Evolutionary conservation across 2,329 filamentous ascomycete species (phyloP).

Genomic region (Aspergillus ochraceus): DNA sequence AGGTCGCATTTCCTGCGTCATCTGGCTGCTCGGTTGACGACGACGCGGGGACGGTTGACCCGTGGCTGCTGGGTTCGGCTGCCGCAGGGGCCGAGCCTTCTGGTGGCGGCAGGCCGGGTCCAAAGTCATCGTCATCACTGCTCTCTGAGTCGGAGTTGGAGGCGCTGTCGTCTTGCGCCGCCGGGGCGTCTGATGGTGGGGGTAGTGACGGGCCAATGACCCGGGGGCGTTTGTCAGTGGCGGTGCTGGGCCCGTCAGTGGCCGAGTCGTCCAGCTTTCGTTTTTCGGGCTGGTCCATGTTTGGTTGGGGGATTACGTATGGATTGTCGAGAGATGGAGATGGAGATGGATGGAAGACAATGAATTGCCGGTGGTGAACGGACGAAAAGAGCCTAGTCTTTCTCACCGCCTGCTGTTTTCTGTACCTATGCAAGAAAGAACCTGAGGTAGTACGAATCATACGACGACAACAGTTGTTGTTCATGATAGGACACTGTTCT

Average conservation of each 20-base stretch:
- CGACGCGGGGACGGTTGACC: constrained; percentile 12
- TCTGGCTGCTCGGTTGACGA: constrained; percentile 20
- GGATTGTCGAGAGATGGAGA: too few relatives aligned
- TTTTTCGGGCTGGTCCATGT: constrained; percentile 4
- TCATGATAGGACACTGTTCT: too few relatives aligned
- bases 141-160: constrained; percentile 25
- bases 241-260: not conserved
- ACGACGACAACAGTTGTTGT: too few relatives aligned
- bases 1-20: constrained; percentile 19
- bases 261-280: not conserved
- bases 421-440: too few relatives aligned
- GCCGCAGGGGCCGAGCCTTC: constrained; percentile 8
- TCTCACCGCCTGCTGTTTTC: not conserved
- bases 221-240: constrained; percentile 48
- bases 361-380: not conserved
- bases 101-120: constrained; percentile 40
- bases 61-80: not conserved
- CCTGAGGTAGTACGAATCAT: too few relatives aligned
- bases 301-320: not conserved
- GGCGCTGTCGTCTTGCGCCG: constrained; percentile 8
- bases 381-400: not conserved
- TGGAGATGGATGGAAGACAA: not conserved
- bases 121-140: constrained; percentile 43
- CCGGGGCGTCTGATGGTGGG: constrained; percentile 37
- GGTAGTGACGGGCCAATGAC: constrained; percentile 59